These are phyloP conservation scores for Leccinum variicolor DNA, from an alignment of 768 basidiomycete genomes.

Conservation along the genomic window DNA sequence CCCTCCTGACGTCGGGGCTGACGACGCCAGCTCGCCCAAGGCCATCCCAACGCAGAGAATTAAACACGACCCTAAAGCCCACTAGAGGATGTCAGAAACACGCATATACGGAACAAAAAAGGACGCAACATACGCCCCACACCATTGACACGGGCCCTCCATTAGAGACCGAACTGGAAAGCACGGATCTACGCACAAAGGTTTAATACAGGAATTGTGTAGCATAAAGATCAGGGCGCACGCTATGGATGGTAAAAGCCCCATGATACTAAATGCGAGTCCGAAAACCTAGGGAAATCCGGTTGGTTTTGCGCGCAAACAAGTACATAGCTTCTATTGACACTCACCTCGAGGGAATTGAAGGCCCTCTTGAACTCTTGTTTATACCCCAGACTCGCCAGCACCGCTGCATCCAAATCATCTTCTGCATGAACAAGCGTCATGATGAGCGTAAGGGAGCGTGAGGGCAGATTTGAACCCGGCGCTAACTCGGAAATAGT, in stretches of 20 bases:
- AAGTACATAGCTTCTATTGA: not conserved
- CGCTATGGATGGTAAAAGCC: slow-evolving; percentile 61
- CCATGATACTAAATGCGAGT: slow-evolving; percentile 66
- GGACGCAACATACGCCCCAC: slow-evolving; percentile 32
- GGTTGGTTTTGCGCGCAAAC: not conserved
- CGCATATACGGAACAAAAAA: not conserved
- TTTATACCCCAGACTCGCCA: slow-evolving; percentile 31
- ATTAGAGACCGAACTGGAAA: slow-evolving; percentile 43
- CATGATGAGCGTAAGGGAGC: not conserved
- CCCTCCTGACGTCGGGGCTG: slow-evolving; percentile 39
- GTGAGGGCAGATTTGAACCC: not conserved
- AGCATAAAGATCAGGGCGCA: slow-evolving; percentile 28
- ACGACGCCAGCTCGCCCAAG: slow-evolving; percentile 37
- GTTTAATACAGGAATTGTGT: not conserved
- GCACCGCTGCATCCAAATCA: slow-evolving; percentile 24
- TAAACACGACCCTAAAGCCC: slow-evolving; percentile 34
- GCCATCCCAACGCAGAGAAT: slow-evolving; percentile 36
- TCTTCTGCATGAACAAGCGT: not conserved
- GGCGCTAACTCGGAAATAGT: not conserved
- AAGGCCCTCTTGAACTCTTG: slow-evolving; percentile 35
- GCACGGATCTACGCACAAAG: slow-evolving; percentile 35
- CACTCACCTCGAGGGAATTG: slow-evolving; percentile 26
- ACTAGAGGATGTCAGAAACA: slow-evolving; percentile 11
- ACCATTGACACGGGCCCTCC: slow-evolving; percentile 45
- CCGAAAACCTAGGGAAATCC: slow-evolving; percentile 55